These are phyloP conservation scores for Fistulifera pelliculosa DNA, from an alignment of 108 stramenopile species.

Conservation along the genomic window DNA sequence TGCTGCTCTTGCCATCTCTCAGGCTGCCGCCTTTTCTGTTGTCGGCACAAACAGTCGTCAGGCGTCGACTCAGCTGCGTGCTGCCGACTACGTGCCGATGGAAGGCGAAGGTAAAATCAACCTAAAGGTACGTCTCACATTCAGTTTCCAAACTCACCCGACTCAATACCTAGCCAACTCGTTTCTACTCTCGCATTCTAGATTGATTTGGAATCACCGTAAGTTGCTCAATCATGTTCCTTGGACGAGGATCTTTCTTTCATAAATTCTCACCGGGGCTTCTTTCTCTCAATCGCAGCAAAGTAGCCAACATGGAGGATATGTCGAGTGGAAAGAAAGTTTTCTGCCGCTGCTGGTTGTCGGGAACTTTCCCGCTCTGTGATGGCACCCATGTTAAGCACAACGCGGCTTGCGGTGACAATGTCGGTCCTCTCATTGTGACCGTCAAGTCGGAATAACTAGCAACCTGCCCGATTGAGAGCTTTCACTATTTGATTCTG, in stretches of 20 bases:
- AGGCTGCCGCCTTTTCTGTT: slow-evolving; percentile 14
- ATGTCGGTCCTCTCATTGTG: slow-evolving; percentile 86
- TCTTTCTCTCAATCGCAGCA: neutral
- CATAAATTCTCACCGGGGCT: slow-evolving; percentile 7
- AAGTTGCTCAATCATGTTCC: too few species aligned
- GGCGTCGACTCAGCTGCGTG: neutral
- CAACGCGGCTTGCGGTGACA: slow-evolving; percentile 42
- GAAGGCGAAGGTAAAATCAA: slow-evolving; percentile 28
- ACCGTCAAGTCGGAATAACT: slow-evolving; percentile 14
- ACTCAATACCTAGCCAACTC: slow-evolving; percentile 13
- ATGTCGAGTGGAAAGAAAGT: slow-evolving; percentile 61
- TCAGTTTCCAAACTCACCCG: slow-evolving; percentile 1
- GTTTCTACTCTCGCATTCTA: slow-evolving; percentile 11
- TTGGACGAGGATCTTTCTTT: slow-evolving; percentile 4
- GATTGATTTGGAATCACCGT: slow-evolving; percentile 10
- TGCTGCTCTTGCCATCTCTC: slow-evolving; percentile 7
- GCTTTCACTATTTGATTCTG: too few species aligned
- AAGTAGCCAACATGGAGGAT: slow-evolving; percentile 19
- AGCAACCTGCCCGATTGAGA: too few species aligned
- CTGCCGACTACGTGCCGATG: slow-evolving; percentile 21
- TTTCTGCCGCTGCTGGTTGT: slow-evolving; percentile 65
- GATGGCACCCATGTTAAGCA: slow-evolving; percentile 39
- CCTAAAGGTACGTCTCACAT: slow-evolving; percentile 9
- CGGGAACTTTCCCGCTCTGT: slow-evolving; percentile 27
- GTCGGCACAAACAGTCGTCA: slow-evolving; percentile 7